Conservation (phyloP, 768 basidiomycete species). For the Kwoniella dejecticola region DNA sequence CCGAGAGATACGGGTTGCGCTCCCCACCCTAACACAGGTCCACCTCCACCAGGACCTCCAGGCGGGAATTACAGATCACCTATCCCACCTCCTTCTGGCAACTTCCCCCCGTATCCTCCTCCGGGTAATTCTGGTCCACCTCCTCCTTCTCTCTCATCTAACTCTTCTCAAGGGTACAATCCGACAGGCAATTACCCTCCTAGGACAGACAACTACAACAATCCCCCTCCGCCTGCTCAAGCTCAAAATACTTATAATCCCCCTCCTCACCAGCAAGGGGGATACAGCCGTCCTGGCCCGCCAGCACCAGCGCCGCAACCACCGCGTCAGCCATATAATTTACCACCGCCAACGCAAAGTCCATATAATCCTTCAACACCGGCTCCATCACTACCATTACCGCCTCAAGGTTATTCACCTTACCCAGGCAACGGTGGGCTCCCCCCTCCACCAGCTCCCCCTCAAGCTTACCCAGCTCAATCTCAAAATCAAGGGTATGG, state of each 20-base stretch:
- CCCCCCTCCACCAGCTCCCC: neutral
- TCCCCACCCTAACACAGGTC: neutral
- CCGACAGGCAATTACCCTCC: neutral
- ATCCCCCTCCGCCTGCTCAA: no score
- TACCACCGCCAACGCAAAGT: slow-evolving; percentile 4
- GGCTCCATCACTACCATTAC: neutral
- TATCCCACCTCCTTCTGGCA: neutral
- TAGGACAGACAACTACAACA: neutral
- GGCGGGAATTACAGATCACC: neutral
- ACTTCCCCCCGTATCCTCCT: slow-evolving; percentile 1
- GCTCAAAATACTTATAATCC: neutral
- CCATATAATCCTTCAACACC: slow-evolving; percentile 5
- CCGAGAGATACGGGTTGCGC: neutral
- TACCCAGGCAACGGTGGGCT: neutral
- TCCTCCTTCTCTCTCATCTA: slow-evolving; percentile 4
- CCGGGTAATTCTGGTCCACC: slow-evolving; percentile 1
- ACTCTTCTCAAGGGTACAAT: neutral
- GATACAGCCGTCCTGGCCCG: no score
- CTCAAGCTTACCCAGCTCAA: neutral
- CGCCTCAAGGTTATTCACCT: neutral
- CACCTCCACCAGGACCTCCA: neutral
- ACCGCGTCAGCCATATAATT: slow-evolving; percentile 3
- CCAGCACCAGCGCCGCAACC: slow-evolving; percentile 9
- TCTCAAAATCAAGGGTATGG: slow-evolving; percentile 1
- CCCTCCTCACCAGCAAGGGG: neutral